Evolutionary conservation across 2,329 filamentous ascomycete genomes (phyloP).

Genomic region (Calonectria henricotiae): DNA sequence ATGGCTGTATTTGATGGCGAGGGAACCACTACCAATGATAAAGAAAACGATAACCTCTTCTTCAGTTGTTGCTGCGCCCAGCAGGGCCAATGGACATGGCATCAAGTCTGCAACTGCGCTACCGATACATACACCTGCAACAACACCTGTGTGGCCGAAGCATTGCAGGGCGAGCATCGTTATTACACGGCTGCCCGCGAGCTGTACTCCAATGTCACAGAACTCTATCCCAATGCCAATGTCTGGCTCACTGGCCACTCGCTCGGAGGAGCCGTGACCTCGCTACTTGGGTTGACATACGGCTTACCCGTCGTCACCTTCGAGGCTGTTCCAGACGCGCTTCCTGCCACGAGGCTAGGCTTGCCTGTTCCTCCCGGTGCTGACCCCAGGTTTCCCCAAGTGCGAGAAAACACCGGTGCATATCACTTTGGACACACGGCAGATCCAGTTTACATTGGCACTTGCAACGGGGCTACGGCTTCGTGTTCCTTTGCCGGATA

Average conservation of each 20-base stretch:
- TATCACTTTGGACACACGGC: constrained; percentile 97
- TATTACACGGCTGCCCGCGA: constrained; percentile 94
- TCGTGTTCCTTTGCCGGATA: constrained; percentile 94
- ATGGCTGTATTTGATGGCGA: constrained; percentile 96
- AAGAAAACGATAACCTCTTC: constrained; percentile 97
- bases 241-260: constrained; percentile 96
- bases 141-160: constrained; percentile 86
- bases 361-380: constrained; percentile 88
- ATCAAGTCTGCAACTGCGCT: constrained; percentile 94
- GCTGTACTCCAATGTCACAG: constrained; percentile 93
- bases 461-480: constrained; percentile 91
- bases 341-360: constrained; percentile 87
- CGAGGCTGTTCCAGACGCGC: constrained; percentile 91
- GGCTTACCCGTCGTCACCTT: constrained; percentile 93
- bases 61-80: constrained; percentile 98
- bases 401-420: constrained; percentile 80
- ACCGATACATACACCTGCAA: constrained; percentile 92
- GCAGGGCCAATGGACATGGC: constrained; percentile 91
- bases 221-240: constrained; percentile 86
- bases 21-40: constrained; percentile 97
- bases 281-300: constrained; percentile 92
- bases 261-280: constrained; percentile 89
- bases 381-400: constrained; percentile 80
- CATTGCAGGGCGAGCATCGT: constrained; percentile 85
- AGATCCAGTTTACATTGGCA: constrained; percentile 94